These are phyloP conservation scores for Suhomyces canberraensis DNA, from an alignment of 805 yeast genomes.

Conservation along the genomic window DNA sequence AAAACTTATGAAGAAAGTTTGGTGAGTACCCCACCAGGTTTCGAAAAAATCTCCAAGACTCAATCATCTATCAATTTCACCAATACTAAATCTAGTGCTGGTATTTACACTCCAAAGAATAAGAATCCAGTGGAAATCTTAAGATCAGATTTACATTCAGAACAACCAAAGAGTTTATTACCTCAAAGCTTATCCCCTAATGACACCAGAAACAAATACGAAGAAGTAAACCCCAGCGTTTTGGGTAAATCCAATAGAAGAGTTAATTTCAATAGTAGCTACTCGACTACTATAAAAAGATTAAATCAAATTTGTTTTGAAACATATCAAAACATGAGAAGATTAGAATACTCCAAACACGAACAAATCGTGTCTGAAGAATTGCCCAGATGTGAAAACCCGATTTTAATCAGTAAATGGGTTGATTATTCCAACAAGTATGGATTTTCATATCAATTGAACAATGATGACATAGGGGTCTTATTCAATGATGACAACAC, in stretches of 20 bases:
- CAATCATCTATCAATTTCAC: constrained; percentile 69
- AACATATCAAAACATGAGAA: constrained; percentile 37
- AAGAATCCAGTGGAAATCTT: constrained; percentile 69
- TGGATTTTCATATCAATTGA: constrained; percentile 90
- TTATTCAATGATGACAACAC: constrained; percentile 83
- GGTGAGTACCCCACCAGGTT: constrained; percentile 57
- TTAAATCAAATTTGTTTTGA: constrained; percentile 37
- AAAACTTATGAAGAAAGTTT: constrained; percentile 61
- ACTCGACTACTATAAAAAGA: constrained; percentile 35
- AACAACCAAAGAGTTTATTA: constrained; percentile 62
- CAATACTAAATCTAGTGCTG: constrained; percentile 60
- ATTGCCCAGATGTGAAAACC: constrained; percentile 49
- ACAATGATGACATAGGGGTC: constrained; percentile 88
- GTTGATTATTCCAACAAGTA: constrained; percentile 95
- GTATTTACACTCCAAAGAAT: constrained; percentile 50
- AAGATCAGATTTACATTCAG: constrained; percentile 65
- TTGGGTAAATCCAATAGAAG: constrained; percentile 33
- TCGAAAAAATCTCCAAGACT: constrained; percentile 50
- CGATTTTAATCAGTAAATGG: constrained; percentile 87
- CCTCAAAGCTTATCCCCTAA: constrained; percentile 93
- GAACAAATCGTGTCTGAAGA: constrained; percentile 32
- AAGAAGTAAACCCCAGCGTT: constrained; percentile 52
- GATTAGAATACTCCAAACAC: constrained; percentile 38
- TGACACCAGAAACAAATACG: constrained; percentile 82
- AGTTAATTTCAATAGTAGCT: constrained; percentile 38